Evolutionary conservation across 2,329 filamentous ascomycete genomes (phyloP), one percentile per base, ranked within the genome.

Genomic region (Colletotrichum filicis): DNA sequence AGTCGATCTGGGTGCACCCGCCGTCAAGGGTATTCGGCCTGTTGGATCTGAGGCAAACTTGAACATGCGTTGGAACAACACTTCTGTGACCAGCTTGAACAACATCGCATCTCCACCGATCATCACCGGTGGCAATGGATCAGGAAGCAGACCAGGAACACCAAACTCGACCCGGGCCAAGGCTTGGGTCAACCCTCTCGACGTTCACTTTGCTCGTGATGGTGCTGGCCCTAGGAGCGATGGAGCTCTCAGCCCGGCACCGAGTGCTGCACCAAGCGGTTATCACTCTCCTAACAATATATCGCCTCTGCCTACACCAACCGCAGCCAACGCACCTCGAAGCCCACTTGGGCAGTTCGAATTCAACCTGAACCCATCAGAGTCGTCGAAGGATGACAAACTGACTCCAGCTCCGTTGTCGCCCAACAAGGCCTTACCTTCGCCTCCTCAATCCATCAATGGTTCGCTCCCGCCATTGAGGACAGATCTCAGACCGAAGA

Each of bases 171-270:
- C 28, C 49, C 81, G 16, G 8, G 72, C 78, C 28, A 82, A 79
- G 57, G 84, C 82, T 5, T 86, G 85, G 81, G 81, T 85, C 7
- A 87, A 86, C 72, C 85, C 87, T 0, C 80, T 88, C n/a, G 85
- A 88, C 14, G 82, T 86, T 37, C 84, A 87, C 70, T 86, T 86
- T 72, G 75, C 76, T 63, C 73, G 74, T 24, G 62, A 83, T 76
- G 71, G 79, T 76, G 63, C 76, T 59, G 58, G 76, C 63, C n/a
- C 62, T 9, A 65, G 62, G 28, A 65, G 32, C 26, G 62, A 70
- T 4, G 66, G 70, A n/a, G 56, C 70, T 2, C 70, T 65, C 46
- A 72, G 71, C 42, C 68, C 71, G 61, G 71, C 71, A 26, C 62
- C 68, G 22, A 65, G 66, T 58, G 56, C 58, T n/a, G 62, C 56